Evolutionary conservation across 2,329 filamentous ascomycete genomes (phyloP).

Genomic region (Ceratocystis smalleyi): DNA sequence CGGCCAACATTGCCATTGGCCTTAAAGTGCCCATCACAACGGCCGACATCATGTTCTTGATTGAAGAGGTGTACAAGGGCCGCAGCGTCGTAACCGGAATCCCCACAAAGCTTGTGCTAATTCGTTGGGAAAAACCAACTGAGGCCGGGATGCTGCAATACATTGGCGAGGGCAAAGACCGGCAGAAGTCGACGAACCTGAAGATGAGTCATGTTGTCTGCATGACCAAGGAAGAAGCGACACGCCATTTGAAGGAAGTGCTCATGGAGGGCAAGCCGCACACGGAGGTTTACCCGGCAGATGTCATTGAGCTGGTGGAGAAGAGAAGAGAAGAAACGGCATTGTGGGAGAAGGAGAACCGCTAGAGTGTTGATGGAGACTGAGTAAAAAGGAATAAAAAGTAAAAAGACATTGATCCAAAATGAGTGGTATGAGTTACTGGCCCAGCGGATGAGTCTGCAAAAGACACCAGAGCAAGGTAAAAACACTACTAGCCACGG

Average conservation of each 20-base stretch:
- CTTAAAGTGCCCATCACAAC: slow-evolving; percentile 64
- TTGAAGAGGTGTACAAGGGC: slow-evolving; percentile 78
- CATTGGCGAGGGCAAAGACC: slow-evolving; percentile 49
- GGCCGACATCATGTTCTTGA: slow-evolving; percentile 70
- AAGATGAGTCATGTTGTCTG: slow-evolving; percentile 59
- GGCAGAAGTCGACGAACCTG: slow-evolving; percentile 62
- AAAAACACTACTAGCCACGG: too few relatives aligned
- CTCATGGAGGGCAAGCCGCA: slow-evolving; percentile 50
- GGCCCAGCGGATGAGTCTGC: too few relatives aligned
- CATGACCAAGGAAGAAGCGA: slow-evolving; percentile 85
- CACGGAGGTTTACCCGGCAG: slow-evolving; percentile 58
- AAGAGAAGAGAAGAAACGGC: slow-evolving; percentile 51
- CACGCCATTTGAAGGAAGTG: slow-evolving; percentile 63
- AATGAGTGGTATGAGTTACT: too few relatives aligned
- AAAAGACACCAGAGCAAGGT: too few relatives aligned
- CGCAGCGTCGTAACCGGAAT: slow-evolving; percentile 72
- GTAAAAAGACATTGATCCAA: not conserved
- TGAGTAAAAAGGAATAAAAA: not conserved
- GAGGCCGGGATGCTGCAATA: slow-evolving; percentile 38
- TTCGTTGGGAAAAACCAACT: slow-evolving; percentile 58
- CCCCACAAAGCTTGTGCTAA: slow-evolving; percentile 60
- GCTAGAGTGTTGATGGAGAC: not conserved
- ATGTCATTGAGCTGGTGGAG: slow-evolving; percentile 52
- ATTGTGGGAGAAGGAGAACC: slow-evolving; percentile 30
- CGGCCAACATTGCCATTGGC: slow-evolving; percentile 41